Evolutionary conservation across 768 basidiomycete species (phyloP).

Genomic region (Boletellus sp.): DNA sequence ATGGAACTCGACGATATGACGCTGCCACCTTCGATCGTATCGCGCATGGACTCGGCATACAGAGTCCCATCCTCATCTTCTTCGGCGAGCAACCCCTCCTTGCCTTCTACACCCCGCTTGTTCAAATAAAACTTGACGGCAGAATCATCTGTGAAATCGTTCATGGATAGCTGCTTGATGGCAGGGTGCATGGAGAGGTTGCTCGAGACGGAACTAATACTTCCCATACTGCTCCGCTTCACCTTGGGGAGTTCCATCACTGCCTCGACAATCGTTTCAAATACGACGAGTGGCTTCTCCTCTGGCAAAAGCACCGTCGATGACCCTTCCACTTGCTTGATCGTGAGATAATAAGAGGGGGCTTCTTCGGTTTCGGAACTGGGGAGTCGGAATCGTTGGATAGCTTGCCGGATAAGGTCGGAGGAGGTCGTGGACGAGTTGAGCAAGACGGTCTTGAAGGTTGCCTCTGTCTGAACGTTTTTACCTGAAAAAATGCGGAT

Average conservation of each 20-base stretch:
- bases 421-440: constrained; percentile 80
- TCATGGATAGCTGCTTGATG: constrained; percentile 91
- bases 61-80: constrained; percentile 41
- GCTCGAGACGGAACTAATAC: constrained; percentile 89
- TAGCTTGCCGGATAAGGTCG: constrained; percentile 87
- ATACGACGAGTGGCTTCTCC: constrained; percentile 85
- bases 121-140: constrained; percentile 96
- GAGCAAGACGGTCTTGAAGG: constrained; percentile 96
- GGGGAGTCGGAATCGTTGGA: constrained; percentile 88
- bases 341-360: constrained; percentile 76
- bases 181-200: constrained; percentile 94
- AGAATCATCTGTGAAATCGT: constrained; percentile 96
- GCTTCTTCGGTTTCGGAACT: constrained; percentile 52
- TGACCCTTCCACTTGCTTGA: constrained; percentile 89
- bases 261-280: constrained; percentile 79
- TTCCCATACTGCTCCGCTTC: constrained; percentile 89
- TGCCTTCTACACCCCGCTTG: constrained; percentile 44
- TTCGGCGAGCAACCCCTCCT: constrained; percentile 44
- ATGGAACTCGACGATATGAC: constrained; percentile 21
- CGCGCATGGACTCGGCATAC: constrained; percentile 35
- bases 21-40: constrained; percentile 27
- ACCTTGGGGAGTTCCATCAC: constrained; percentile 83
- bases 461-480: constrained; percentile 87
- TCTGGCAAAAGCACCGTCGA: constrained; percentile 66
- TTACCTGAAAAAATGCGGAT: constrained; percentile 95